Percentiles rank a stretch among this genome's conserved stretches.
phyloP scores from a whole-genome alignment of 2,329 filamentous ascomycete genomes.

The Aspergillus novoparasiticus region DNA sequence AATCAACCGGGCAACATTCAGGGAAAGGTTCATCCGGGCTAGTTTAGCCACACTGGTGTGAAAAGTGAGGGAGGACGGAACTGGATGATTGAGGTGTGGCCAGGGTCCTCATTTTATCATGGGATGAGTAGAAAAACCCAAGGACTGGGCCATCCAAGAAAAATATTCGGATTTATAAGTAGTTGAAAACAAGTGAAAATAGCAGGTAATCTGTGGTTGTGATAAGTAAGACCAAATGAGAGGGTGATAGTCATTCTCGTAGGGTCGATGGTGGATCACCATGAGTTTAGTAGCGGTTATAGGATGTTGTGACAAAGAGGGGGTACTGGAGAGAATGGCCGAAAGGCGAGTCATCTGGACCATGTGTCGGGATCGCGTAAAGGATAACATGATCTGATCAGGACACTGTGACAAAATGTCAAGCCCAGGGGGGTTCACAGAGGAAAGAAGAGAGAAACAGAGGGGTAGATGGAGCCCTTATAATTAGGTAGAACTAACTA shows the following conservation, averaged over 20 bases:
- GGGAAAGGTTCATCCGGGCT: background rate
- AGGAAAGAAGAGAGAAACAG: background rate
- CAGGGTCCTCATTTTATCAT: background rate
- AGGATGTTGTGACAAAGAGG: slow-evolving; percentile 7
- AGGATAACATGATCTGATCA: slow-evolving; percentile 7
- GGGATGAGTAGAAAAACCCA: background rate
- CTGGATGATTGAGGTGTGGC: background rate
- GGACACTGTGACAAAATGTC: background rate
- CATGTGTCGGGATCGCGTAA: slow-evolving; percentile 1
- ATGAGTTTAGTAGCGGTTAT: slow-evolving; percentile 2
- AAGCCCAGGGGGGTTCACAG: background rate
- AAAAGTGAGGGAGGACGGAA: slow-evolving; percentile 2
- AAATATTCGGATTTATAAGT: background rate
- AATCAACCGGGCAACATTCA: background rate
- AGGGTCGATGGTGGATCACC: background rate
- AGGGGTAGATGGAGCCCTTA: slow-evolving; percentile 13
- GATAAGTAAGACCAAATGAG: background rate
- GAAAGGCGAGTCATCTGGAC: slow-evolving; percentile 10
- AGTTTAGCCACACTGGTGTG: background rate
- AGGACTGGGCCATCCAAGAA: slow-evolving; percentile 7
- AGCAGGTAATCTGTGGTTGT: background rate
- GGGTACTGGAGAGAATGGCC: background rate
- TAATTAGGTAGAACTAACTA: slow-evolving; percentile 2
- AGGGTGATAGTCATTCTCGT: background rate
- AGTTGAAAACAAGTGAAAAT: background rate